phyloP scores from a whole-genome alignment of 495 filamentous ascomycete species.

The Penicillium coprophilum region DNA sequence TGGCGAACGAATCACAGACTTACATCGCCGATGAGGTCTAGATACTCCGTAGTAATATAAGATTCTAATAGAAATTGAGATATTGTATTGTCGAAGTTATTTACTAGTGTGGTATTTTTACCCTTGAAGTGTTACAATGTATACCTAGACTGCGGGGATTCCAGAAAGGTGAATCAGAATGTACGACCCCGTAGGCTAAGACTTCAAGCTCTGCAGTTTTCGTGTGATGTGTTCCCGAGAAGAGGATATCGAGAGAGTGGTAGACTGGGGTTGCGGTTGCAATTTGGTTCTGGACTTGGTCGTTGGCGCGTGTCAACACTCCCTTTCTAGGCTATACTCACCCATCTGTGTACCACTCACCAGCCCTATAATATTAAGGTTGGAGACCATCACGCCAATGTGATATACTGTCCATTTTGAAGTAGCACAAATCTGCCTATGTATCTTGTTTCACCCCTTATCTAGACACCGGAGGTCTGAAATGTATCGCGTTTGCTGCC shows the following conservation, averaged over 20 bases:
- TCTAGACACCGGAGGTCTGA: conserved; percentile 1
- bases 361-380: neutral
- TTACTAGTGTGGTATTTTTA: neutral
- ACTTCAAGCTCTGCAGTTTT: neutral
- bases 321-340: neutral
- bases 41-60: neutral
- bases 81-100: neutral
- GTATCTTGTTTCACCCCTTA: neutral
- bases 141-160: neutral
- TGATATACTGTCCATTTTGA: neutral
- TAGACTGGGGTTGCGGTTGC: conserved; percentile 9
- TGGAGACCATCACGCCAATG: neutral
- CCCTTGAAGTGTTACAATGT: neutral
- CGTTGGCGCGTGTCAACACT: neutral
- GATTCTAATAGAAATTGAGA: neutral
- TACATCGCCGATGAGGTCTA: conserved; percentile 15
- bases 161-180: neutral
- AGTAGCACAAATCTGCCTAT: neutral
- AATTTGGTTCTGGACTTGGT: neutral
- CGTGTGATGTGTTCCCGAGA: neutral
- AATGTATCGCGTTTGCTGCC: neutral
- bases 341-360: neutral
- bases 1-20: conserved; percentile 15
- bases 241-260: neutral
- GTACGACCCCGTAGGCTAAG: neutral